A percentile compares a stretch with the other conserved stretches of the same genome.
These are phyloP conservation scores for Russula virescens DNA, from an alignment of 768 basidiomycete species.

Conservation along the genomic window DNA sequence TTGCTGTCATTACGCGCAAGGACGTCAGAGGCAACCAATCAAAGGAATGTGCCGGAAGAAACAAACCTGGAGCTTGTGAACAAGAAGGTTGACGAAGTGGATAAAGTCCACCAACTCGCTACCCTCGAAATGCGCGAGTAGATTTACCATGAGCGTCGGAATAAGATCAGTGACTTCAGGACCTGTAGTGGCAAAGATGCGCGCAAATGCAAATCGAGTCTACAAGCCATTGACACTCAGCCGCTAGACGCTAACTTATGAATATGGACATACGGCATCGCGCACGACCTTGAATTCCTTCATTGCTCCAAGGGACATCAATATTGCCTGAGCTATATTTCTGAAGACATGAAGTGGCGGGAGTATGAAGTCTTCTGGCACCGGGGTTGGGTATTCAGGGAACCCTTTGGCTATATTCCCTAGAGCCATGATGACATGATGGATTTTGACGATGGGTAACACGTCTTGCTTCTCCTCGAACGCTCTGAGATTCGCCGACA, in stretches of 20 bases:
- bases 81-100: constrained; percentile 86
- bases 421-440: constrained; percentile 91
- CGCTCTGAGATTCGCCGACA: constrained; percentile 51
- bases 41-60: background rate
- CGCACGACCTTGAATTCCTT: constrained; percentile 81
- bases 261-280: constrained; percentile 67
- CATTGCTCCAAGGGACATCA: constrained; percentile 85
- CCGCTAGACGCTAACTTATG: background rate
- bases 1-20: constrained; percentile 40
- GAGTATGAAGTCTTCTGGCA: constrained; percentile 58
- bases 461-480: constrained; percentile 58
- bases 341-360: constrained; percentile 77
- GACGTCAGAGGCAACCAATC: background rate
- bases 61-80: constrained; percentile 83
- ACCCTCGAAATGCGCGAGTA: constrained; percentile 89
- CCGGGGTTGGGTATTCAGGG: constrained; percentile 76
- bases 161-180: constrained; percentile 82
- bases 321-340: constrained; percentile 78
- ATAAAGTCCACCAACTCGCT: constrained; percentile 93
- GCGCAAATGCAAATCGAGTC: constrained; percentile 91
- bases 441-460: constrained; percentile 77
- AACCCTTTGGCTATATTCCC: constrained; percentile 96
- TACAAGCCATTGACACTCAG: constrained; percentile 31
- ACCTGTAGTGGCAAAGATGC: constrained; percentile 86
- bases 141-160: constrained; percentile 80